These are phyloP conservation scores for Blastobotrys indianensis DNA, from an alignment of 1,139 yeast species.

Conservation along the genomic window DNA sequence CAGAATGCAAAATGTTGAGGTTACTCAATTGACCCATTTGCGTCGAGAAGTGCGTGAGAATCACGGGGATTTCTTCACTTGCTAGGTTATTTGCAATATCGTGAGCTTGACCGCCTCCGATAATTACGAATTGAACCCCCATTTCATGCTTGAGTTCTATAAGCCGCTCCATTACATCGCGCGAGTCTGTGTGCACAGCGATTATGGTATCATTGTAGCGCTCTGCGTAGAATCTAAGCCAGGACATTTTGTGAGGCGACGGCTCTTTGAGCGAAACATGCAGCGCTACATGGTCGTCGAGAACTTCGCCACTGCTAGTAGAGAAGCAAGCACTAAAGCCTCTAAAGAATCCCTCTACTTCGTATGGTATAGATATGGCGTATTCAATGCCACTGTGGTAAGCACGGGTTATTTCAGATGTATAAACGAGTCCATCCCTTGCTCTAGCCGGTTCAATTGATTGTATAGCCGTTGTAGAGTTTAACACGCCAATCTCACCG, in stretches of 20 bases:
- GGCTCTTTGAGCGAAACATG: slow-evolving; percentile 10
- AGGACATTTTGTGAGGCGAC: slow-evolving; percentile 4
- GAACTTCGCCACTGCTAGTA: background rate
- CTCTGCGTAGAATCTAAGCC: background rate
- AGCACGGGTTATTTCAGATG: background rate
- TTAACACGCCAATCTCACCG: background rate
- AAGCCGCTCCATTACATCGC: slow-evolving; percentile 14
- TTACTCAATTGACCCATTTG: slow-evolving; percentile 3
- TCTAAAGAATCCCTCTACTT: background rate
- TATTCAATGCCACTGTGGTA: background rate
- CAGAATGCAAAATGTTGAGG: background rate
- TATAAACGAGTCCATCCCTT: background rate
- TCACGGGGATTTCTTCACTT: slow-evolving; percentile 13
- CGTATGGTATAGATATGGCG: background rate
- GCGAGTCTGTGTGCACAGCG: slow-evolving; percentile 14
- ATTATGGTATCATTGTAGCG: slow-evolving; percentile 7
- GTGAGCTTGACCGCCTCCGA: slow-evolving; percentile 17
- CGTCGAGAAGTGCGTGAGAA: slow-evolving; percentile 1
- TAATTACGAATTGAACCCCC: slow-evolving; percentile 10
- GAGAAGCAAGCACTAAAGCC: slow-evolving; percentile 2
- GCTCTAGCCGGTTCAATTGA: background rate
- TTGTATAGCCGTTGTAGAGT: background rate
- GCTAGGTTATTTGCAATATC: slow-evolving; percentile 14
- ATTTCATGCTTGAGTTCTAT: slow-evolving; percentile 12
- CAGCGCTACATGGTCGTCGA: slow-evolving; percentile 7